phyloP scores from a whole-genome alignment of 805 yeast genomes.

The Nakazawaea populi region DNA sequence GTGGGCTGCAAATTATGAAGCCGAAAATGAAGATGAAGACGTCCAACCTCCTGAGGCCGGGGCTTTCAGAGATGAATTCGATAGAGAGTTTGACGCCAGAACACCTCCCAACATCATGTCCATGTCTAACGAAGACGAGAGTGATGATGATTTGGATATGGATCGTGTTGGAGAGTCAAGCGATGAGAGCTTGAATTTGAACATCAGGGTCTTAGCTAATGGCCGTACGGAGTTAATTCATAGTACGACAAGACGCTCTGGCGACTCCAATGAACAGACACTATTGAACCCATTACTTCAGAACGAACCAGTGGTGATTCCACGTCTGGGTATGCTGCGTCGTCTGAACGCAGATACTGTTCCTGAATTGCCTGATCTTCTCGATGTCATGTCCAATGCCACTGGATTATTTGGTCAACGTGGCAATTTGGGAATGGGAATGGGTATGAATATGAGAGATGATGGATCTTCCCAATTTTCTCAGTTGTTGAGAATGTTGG shows the following conservation, averaged over 20 bases:
- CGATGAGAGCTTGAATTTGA: conserved; percentile 6
- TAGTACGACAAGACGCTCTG: conserved; percentile 3
- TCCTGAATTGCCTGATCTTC: conserved; percentile 6
- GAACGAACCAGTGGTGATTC: neutral
- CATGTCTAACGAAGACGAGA: conserved; percentile 18
- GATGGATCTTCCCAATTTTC: conserved; percentile 5
- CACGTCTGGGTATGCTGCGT: conserved; percentile 1
- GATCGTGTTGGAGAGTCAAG: conserved; percentile 10
- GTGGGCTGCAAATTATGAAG: conserved; percentile 18
- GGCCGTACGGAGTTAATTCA: conserved; percentile 13
- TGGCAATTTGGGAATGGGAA: neutral
- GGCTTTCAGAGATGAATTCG: conserved; percentile 24
- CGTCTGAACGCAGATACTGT: neutral
- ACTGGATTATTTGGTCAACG: neutral
- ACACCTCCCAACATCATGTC: conserved; percentile 22
- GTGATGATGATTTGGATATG: conserved; percentile 13
- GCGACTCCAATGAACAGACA: neutral
- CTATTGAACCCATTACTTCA: conserved; percentile 8
- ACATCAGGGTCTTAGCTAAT: conserved; percentile 6
- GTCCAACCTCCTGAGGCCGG: conserved; percentile 26
- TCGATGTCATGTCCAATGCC: conserved; percentile 1
- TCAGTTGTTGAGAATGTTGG: conserved; percentile 8
- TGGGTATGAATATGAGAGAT: neutral
- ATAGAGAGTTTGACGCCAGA: conserved; percentile 20
- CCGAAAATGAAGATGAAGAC: conserved; percentile 23